Percentiles rank a stretch among this genome's conserved stretches.
Conservation (phyloP, 83 land plant genomes). For the Picea abies region DNA sequence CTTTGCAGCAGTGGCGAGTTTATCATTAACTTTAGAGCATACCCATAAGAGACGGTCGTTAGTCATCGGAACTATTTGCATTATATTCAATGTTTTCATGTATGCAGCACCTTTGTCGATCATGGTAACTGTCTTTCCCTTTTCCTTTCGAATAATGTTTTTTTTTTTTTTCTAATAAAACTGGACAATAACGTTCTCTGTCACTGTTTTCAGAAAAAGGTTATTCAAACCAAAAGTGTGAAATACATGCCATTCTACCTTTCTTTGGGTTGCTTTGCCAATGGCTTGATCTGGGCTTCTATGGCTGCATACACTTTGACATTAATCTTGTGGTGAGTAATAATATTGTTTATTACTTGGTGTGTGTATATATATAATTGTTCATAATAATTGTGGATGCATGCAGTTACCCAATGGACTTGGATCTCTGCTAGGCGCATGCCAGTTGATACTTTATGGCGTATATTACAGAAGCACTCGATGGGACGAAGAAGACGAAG, state of each 20-base stretch:
- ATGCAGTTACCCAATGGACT: constrained; percentile 51
- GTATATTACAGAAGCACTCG: background rate
- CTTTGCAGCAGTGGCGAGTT: constrained; percentile 14
- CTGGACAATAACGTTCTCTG: no score
- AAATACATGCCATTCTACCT: no score
- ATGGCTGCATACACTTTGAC: constrained; percentile 56
- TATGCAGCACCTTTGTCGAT: constrained; percentile 61
- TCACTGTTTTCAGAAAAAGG: no score
- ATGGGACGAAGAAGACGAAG: constrained; percentile 20
- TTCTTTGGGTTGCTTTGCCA: constrained; percentile 7
- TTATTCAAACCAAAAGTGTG: no score
- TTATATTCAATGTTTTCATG: constrained; percentile 42
- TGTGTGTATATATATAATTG: background rate
- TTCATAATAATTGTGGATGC: background rate
- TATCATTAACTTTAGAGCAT: no score
- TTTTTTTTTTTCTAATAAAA: no score
- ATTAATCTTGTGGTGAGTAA: constrained; percentile 41
- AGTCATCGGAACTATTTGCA: constrained; percentile 24
- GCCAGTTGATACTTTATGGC: constrained; percentile 32
- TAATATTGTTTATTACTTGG: background rate
- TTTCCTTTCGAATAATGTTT: background rate
- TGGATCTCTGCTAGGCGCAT: background rate
- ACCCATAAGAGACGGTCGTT: no score
- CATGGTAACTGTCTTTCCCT: constrained; percentile 33
- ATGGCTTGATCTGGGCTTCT: constrained; percentile 56